Conservation (phyloP, 768 basidiomycete genomes). For the Mycena galopus region DNA sequence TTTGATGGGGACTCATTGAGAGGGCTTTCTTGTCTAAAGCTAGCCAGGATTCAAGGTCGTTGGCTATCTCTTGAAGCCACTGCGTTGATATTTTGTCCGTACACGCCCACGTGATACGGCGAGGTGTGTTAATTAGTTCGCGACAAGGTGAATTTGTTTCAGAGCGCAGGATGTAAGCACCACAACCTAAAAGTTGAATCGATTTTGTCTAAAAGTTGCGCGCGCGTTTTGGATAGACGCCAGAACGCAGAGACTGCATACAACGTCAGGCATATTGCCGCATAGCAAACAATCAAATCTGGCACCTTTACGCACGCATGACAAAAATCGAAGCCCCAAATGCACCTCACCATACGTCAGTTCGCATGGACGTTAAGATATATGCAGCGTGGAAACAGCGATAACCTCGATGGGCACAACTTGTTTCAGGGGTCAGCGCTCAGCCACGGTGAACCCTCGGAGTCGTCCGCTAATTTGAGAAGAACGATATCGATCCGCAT, state of each 20-base stretch:
- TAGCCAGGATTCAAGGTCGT: too few species aligned
- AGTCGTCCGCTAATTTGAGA: background rate
- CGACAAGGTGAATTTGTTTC: too few species aligned
- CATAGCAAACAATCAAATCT: background rate
- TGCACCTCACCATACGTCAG: background rate
- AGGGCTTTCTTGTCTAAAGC: too few species aligned
- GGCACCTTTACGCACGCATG: background rate
- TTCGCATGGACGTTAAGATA: background rate
- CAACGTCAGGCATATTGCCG: background rate
- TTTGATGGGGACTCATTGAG: background rate
- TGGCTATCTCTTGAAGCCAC: too few species aligned
- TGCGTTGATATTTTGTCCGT: background rate
- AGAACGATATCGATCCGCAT: slow-evolving; percentile 22
- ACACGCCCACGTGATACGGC: slow-evolving; percentile 6
- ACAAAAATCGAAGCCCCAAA: background rate
- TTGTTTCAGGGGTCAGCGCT: slow-evolving; percentile 26
- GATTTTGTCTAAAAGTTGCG: too few species aligned
- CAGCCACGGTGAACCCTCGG: background rate
- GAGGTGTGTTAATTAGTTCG: too few species aligned
- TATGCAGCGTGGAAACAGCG: background rate
- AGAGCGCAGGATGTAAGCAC: too few species aligned
- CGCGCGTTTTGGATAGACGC: background rate
- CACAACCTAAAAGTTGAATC: too few species aligned
- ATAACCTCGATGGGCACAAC: background rate
- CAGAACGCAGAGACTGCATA: background rate